Percentiles rank a stretch among this genome's conserved stretches.
phyloP scores from a whole-genome alignment of 2,329 filamentous ascomycete genomes.

The Colletotrichum chrysophilum region DNA sequence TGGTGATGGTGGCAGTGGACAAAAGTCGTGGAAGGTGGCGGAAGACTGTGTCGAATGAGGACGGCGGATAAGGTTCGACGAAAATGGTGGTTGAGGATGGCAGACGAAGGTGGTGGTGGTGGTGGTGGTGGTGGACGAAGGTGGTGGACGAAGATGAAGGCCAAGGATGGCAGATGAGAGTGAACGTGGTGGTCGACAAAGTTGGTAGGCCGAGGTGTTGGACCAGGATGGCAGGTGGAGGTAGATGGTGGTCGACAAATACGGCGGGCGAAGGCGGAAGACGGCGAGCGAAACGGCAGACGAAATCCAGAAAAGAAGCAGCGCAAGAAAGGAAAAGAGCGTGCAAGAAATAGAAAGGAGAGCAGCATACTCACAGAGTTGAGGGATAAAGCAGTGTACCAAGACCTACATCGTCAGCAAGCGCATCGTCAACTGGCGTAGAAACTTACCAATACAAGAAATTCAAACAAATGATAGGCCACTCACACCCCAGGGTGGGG shows the following conservation, averaged over 20 bases:
- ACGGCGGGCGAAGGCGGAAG: neutral
- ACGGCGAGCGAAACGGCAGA: neutral
- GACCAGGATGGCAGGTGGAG: too few relatives aligned
- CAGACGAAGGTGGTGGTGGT: neutral
- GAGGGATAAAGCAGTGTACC: neutral
- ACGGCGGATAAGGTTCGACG: too few relatives aligned
- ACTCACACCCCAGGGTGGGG: neutral
- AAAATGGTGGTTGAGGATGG: too few relatives aligned
- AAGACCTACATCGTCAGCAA: neutral
- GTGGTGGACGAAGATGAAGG: too few relatives aligned
- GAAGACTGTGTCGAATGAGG: too few relatives aligned
- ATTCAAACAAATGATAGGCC: neutral
- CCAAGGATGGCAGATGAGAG: too few relatives aligned
- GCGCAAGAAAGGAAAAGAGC: neutral
- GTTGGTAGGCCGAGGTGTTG: too few relatives aligned
- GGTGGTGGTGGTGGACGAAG: too few relatives aligned
- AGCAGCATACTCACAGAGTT: neutral
- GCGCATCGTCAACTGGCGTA: neutral
- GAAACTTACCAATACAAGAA: neutral
- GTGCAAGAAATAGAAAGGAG: neutral
- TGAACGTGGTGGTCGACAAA: too few relatives aligned
- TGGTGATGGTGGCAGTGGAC: too few relatives aligned
- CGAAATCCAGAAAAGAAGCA: too few relatives aligned
- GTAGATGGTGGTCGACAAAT: neutral
- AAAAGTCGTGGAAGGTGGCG: too few relatives aligned